phyloP scores from a whole-genome alignment of 2,329 filamentous ascomycete species.

The Pseudogymnoascus sp. region DNA sequence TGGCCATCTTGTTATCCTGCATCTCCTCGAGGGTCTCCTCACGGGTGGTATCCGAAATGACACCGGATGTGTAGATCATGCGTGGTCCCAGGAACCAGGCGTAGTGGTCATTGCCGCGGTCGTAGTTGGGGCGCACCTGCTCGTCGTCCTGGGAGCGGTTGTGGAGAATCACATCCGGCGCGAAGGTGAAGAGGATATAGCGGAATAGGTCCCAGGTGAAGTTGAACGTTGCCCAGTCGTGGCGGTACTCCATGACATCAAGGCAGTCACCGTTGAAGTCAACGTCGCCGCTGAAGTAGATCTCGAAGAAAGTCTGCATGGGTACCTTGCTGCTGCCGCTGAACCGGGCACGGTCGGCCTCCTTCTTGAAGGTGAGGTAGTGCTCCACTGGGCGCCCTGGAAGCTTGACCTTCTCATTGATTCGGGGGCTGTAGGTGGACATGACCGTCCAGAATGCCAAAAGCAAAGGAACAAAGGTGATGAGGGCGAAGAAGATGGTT shows the following conservation, averaged over 20 bases:
- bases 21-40: conserved; percentile 28
- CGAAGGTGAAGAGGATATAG: conserved; percentile 25
- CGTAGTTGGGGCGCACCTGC: conserved; percentile 27
- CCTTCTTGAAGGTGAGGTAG: conserved; percentile 24
- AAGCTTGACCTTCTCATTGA: conserved; percentile 23
- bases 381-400: conserved; percentile 21
- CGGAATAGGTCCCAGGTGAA: conserved; percentile 27
- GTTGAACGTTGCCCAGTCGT: conserved; percentile 28
- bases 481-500: conserved; percentile 14
- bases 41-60: conserved; percentile 23
- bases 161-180: conserved; percentile 24
- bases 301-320: conserved; percentile 24
- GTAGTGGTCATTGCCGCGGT: conserved; percentile 28
- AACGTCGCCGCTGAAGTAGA: conserved; percentile 26
- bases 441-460: conserved; percentile 20
- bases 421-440: conserved; percentile 20
- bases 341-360: conserved; percentile 20
- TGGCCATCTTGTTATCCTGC: conserved; percentile 46
- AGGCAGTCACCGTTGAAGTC: conserved; percentile 29
- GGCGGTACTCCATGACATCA: conserved; percentile 27
- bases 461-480: conserved; percentile 18
- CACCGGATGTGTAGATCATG: conserved; percentile 29
- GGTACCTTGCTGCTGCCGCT: conserved; percentile 24
- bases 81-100: conserved; percentile 29
- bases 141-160: conserved; percentile 26